Percentiles rank a stretch among this genome's conserved stretches.
Conservation (phyloP, 2,329 filamentous ascomycete genomes). For the Beauveria caledonica region DNA sequence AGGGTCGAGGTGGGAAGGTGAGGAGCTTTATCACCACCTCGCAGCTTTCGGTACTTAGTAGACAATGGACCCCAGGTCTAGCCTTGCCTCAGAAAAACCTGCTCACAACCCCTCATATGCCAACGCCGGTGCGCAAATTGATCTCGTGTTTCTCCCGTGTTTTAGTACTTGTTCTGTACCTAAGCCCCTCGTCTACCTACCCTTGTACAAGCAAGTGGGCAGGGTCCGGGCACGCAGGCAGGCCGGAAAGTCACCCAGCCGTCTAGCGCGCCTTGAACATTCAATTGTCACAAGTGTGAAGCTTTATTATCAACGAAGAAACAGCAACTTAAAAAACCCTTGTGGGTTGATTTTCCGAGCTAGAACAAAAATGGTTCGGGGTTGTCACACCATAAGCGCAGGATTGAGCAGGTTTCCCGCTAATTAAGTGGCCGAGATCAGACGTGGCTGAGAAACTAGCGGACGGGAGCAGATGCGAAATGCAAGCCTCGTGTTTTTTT, state of each 20-base stretch:
- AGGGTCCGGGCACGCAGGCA: too few relatives aligned
- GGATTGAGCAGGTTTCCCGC: constrained; percentile 10
- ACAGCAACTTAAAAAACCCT: neutral
- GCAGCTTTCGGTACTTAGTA: neutral
- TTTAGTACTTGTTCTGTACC: neutral
- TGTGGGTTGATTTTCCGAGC: neutral
- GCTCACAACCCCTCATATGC: constrained; percentile 2
- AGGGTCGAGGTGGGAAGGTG: neutral
- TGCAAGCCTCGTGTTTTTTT: too few relatives aligned
- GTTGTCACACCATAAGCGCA: neutral
- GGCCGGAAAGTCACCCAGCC: too few relatives aligned
- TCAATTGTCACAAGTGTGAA: too few relatives aligned
- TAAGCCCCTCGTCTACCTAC: too few relatives aligned
- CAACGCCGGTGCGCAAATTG: neutral
- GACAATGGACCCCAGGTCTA: neutral
- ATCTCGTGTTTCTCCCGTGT: neutral
- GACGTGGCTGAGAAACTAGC: neutral
- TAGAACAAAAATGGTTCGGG: neutral
- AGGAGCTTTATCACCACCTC: neutral
- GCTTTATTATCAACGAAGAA: too few relatives aligned
- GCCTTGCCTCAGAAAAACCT: neutral
- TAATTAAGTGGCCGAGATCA: neutral
- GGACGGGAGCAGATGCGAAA: neutral
- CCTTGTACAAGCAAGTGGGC: too few relatives aligned
- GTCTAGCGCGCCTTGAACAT: too few relatives aligned